A percentile compares a stretch with the other conserved stretches of the same genome.
phyloP scores from a whole-genome alignment of 129 eudicot genomes.

The Sambucus nigra region DNA sequence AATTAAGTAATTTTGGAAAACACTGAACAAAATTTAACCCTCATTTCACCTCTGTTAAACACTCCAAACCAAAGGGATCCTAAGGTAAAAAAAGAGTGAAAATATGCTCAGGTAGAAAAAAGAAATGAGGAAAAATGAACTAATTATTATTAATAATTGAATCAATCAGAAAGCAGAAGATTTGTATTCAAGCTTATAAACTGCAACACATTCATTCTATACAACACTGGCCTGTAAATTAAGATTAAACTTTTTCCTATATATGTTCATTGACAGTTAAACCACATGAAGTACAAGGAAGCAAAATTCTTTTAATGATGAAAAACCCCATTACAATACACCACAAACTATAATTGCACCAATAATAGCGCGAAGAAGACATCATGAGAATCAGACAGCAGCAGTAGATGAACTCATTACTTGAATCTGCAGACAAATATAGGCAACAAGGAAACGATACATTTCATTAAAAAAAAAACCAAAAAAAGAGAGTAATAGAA shows the following conservation, averaged over 20 bases:
- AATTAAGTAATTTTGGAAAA: too few relatives aligned
- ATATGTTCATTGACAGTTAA: background rate
- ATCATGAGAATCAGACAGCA: conserved; percentile 17
- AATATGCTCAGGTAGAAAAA: too few relatives aligned
- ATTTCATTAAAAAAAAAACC: too few relatives aligned
- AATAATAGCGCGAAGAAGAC: conserved; percentile 10
- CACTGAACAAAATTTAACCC: too few relatives aligned
- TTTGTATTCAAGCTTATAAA: background rate
- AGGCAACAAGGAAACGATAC: too few relatives aligned
- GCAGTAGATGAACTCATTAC: conserved; percentile 25
- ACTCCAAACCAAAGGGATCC: too few relatives aligned
- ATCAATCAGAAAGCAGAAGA: background rate
- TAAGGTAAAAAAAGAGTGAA: too few relatives aligned
- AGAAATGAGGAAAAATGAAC: too few relatives aligned
- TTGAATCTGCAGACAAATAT: conserved; percentile 51
- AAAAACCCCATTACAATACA: background rate
- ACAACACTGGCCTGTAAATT: conserved; percentile 5
- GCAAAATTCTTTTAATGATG: background rate
- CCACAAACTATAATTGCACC: background rate
- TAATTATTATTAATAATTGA: background rate
- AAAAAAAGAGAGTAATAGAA: background rate
- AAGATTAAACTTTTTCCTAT: background rate
- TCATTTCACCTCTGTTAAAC: too few relatives aligned
- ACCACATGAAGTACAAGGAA: conserved; percentile 8
- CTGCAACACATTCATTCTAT: background rate